These are phyloP conservation scores for Beauveria caledonica DNA, from an alignment of 2,329 filamentous ascomycete species.

Conservation along the genomic window DNA sequence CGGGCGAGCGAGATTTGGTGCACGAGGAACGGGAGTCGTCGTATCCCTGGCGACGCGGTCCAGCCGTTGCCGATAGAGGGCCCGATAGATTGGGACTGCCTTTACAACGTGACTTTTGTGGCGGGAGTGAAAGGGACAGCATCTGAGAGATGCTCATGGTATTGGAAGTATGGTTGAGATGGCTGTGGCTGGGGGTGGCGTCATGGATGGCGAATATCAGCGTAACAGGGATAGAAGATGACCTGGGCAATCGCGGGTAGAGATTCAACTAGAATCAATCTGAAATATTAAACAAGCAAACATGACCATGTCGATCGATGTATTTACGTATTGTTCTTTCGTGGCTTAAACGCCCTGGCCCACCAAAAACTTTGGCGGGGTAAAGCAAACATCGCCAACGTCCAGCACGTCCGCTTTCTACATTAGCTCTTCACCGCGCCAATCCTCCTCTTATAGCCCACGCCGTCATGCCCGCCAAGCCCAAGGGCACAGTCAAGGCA, in stretches of 20 bases:
- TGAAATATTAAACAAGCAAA: background rate
- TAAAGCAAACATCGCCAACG: slow-evolving; percentile 7
- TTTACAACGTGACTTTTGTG: background rate
- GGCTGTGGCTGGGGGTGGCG: no score
- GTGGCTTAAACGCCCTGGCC: slow-evolving; percentile 6
- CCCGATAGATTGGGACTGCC: background rate
- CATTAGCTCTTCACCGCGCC: background rate
- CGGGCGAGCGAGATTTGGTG: background rate
- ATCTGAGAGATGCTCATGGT: background rate
- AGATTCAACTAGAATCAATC: background rate
- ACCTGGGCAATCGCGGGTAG: background rate
- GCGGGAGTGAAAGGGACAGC: background rate
- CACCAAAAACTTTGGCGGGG: slow-evolving; percentile 8
- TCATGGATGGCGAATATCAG: no score
- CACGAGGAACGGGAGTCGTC: background rate
- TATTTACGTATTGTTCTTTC: background rate
- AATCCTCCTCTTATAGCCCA: background rate
- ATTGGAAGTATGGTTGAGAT: no score
- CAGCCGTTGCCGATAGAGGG: background rate
- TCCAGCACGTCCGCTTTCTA: background rate
- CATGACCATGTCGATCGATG: no score
- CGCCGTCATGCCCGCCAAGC: slow-evolving; percentile 10
- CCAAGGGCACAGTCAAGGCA: slow-evolving; percentile 10
- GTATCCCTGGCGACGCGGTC: background rate
- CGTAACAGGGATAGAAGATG: no score